phyloP scores from a whole-genome alignment of 2,329 filamentous ascomycete genomes.

The Phaeosphaeria sp. region DNA sequence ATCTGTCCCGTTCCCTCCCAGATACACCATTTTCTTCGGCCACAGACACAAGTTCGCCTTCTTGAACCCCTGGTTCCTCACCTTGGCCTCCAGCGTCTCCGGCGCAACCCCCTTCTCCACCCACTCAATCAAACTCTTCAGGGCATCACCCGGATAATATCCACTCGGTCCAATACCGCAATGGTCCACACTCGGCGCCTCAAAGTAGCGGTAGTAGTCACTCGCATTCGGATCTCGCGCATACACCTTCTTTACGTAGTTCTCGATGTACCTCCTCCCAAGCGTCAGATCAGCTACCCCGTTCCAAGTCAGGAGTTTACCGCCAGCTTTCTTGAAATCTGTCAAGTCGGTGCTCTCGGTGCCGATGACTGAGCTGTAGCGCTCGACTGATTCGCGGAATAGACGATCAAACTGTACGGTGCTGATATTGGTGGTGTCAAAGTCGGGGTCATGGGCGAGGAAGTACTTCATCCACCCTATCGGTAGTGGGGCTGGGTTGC shows the following conservation, averaged over 20 bases:
- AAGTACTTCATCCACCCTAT: background rate
- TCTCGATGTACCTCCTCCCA: constrained; percentile 19
- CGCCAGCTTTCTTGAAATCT: constrained; percentile 20
- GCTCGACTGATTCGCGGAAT: constrained; percentile 12
- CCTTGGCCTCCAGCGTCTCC: background rate
- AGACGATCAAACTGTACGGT: constrained; percentile 10
- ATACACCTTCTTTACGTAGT: constrained; percentile 20
- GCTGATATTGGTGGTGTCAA: constrained; percentile 10
- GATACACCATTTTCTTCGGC: constrained; percentile 21
- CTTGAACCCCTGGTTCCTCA: background rate
- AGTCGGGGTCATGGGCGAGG: constrained; percentile 10
- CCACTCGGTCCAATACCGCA: constrained; percentile 27
- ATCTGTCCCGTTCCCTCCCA: constrained; percentile 4
- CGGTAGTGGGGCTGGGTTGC: constrained; percentile 7
- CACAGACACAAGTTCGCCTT: constrained; percentile 19
- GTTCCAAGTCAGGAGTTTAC: constrained; percentile 31
- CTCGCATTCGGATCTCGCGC: constrained; percentile 16
- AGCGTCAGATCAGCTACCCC: constrained; percentile 19
- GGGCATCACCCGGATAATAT: constrained; percentile 24
- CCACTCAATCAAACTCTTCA: constrained; percentile 34
- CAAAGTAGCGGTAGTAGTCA: constrained; percentile 38
- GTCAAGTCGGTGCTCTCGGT: constrained; percentile 15
- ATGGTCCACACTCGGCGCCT: constrained; percentile 40
- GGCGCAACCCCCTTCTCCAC: constrained; percentile 36
- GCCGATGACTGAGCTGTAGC: constrained; percentile 19